These are phyloP conservation scores for Lyophyllum atratum DNA, from an alignment of 768 basidiomycete genomes.

Conservation along the genomic window DNA sequence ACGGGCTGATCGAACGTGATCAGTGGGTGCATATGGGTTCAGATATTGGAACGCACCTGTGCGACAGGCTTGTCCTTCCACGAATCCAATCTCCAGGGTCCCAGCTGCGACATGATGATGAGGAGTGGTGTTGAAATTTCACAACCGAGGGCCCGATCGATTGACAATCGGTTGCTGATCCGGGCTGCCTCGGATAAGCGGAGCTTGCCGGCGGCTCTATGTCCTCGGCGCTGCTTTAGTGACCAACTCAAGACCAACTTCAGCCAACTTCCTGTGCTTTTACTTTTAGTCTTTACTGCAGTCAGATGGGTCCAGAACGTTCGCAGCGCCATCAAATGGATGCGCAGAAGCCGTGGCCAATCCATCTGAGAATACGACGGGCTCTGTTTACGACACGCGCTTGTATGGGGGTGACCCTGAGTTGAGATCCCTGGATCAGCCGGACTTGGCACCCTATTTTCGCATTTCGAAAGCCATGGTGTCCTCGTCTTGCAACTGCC, in stretches of 20 bases:
- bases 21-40: not conserved
- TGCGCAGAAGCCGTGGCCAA: too few relatives aligned
- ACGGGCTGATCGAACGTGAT: slow-evolving; percentile 46
- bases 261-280: not conserved
- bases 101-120: not conserved
- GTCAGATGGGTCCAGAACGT: not conserved
- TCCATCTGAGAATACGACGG: not conserved
- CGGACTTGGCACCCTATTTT: slow-evolving; percentile 3
- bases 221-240: not conserved
- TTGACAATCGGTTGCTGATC: not conserved
- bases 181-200: not conserved
- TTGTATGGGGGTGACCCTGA: not conserved
- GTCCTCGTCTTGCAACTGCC: slow-evolving; percentile 10
- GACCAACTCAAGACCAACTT: not conserved
- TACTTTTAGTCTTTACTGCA: too few relatives aligned
- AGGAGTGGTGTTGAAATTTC: not conserved
- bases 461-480: slow-evolving; percentile 12
- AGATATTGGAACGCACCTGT: slow-evolving; percentile 50
- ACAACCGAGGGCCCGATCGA: not conserved
- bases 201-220: not conserved
- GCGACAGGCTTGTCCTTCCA: slow-evolving; percentile 80
- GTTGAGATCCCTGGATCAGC: slow-evolving; percentile 4
- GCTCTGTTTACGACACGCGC: not conserved
- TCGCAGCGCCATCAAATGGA: too few relatives aligned
- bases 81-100: slow-evolving; percentile 69